Conservation (phyloP, 345 rosid species). For the Boechera retrofracta region DNA sequence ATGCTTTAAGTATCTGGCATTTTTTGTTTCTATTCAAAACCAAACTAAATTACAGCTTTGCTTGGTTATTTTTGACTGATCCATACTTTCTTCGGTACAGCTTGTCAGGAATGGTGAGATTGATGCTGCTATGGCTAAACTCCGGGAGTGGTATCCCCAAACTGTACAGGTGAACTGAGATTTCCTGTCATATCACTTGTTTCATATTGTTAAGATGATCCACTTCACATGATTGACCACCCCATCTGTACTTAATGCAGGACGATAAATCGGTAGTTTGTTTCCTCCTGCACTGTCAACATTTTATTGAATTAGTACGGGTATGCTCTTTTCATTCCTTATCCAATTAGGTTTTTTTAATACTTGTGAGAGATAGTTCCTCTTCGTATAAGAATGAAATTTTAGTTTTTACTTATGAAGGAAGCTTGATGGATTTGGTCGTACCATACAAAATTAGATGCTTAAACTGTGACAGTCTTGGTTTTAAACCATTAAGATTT, state of each 20-base stretch:
- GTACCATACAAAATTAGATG: conserved; percentile 15
- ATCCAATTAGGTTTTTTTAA: conserved; percentile 8
- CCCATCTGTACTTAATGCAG: conserved; percentile 54
- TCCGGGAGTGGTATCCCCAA: conserved; percentile 84
- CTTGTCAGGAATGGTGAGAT: conserved; percentile 83
- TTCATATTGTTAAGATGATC: conserved; percentile 9
- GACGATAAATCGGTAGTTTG: conserved; percentile 86
- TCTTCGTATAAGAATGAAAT: background rate
- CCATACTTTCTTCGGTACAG: conserved; percentile 51
- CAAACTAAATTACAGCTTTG: conserved; percentile 8
- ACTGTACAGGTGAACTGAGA: conserved; percentile 67
- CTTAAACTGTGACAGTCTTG: conserved; percentile 18
- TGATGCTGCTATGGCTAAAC: conserved; percentile 67
- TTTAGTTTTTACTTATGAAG: background rate
- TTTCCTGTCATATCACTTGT: conserved; percentile 5
- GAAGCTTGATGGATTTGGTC: conserved; percentile 22
- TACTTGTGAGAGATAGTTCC: background rate
- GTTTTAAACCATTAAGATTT: background rate
- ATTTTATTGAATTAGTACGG: conserved; percentile 90
- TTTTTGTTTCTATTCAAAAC: conserved; percentile 20
- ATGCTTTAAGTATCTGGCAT: background rate
- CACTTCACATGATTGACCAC: conserved; percentile 6
- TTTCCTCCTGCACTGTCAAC: conserved; percentile 88
- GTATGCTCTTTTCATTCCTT: conserved; percentile 50
- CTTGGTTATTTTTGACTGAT: conserved; percentile 33